Base-by-base conservation (phyloP, 2,329 filamentous ascomycete genomes). In the Byssothecium circinans region DNA sequence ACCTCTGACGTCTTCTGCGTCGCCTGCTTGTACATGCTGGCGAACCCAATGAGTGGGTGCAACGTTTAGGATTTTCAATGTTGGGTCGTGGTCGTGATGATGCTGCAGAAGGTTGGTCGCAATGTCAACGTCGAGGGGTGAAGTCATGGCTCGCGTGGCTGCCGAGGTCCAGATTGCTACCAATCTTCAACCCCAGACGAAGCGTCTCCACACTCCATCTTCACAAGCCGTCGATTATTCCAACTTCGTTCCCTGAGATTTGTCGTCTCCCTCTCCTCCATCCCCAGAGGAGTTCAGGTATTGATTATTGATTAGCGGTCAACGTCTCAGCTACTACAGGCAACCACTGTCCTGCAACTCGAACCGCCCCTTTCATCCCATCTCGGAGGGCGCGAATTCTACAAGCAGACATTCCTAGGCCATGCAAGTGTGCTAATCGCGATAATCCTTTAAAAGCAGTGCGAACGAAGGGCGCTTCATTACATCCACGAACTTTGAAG, bases 1-100 rank as follows among this genome's bases (percentile, higher is more conserved):
- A 81, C 70, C 54, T 70, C 73, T 42, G 71, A 71, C 48, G 78
- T 66, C 45, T 53, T 64, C 48, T 67, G 62, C 30, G 66, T 69
- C 52, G 69, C 67, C 58, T 71, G 66, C 49, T 65, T 69, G 56
- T 71, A 70, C 62, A 71, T 70, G 20, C 32, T 54, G 45, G 53
- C 53, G 51, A 52, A 58, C 49, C 50, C 58, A 57, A 50, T 60
- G 35, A 40, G 40, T 50, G 54, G 43, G 49, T 38, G 47, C 49
- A 46, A 44, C 32, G 19, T 37, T 41, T 39, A 14, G 30, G 30
- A 34, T 49, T 51, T 44, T 52, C 50, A 53, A 27, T 20, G 36
- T 27, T 41, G 41, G 29, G 18, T 23, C 44, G 52, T 49, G 42
- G 53, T 50, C 53, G 41, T 53, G 63, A 48, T 50, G 56, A 35